Base-by-base conservation (phyloP, 495 filamentous ascomycete genomes). In the Hypoxylon crocopeplum region DNA sequence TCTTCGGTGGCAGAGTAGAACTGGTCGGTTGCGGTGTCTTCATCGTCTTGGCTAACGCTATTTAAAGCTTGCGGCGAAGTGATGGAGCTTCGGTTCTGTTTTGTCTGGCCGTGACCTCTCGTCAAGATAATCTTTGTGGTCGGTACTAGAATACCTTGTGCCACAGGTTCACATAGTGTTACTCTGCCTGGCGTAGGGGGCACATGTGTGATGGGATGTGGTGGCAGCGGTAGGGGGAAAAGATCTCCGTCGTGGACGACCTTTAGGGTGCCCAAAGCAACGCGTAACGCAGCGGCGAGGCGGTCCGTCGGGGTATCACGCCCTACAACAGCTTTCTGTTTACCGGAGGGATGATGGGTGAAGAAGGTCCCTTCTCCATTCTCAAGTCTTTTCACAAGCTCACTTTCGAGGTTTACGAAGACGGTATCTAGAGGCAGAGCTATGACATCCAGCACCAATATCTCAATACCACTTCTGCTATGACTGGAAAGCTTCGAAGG, bases 1-100 rank as follows among this genome's bases (percentile, higher is more conserved):
- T 94, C 91, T 67, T 96, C 92, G 5, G 88, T 84, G 2, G 92
- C 92, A 2, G 92, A 95, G 64, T 83, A 96, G 71, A 95, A 97
- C 61, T 90, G 87, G 69, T 97, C 92, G 52, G 87, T 93, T 15
- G 89, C 85, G 16, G 90, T 91, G 58, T 92, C 91, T 16, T 85
- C 86, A 51, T 93, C 90, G 7, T 84, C 83, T 47, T 90, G 86
- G 10, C 80, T 80, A 2, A 86, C 81, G 16, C 85, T 84, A 54
- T 86, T 86, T 11, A 87, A 59, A n/a, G 69, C 48, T 20, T 73
- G 75, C 6, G 74, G 62, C 1, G 59, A 50, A 29, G 56, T 27
- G 7, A 71, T 62, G 2, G 72, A 25, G 15, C 53, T 48, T 36
- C 56, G 72, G 49, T 52, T 75, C 58, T 70, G 78, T 58, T 76